Percentiles rank a stretch among this genome's conserved stretches.
Evolutionary conservation across 352 stramenopile genomes (phyloP).

Genomic region (Halophytophthora batemanensis): DNA sequence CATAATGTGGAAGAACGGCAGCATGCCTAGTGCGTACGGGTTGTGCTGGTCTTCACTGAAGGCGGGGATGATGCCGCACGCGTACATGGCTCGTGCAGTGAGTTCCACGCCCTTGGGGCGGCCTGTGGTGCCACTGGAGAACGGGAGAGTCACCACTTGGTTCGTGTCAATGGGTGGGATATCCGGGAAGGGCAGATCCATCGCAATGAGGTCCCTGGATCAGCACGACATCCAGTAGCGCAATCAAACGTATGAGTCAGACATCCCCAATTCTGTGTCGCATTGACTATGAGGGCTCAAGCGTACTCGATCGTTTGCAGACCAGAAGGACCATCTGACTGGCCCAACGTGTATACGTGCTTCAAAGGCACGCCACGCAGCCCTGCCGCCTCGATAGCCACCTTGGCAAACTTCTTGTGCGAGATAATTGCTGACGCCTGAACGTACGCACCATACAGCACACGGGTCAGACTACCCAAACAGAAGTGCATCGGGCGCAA

Average conservation of each 20-base stretch:
- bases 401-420: slow-evolving; percentile 34
- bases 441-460: background rate
- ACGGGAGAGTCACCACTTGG: slow-evolving; percentile 60
- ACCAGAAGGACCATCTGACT: slow-evolving; percentile 7
- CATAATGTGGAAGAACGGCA: slow-evolving; percentile 97
- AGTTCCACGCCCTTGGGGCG: slow-evolving; percentile 86
- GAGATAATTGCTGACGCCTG: slow-evolving; percentile 27
- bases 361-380: slow-evolving; percentile 12
- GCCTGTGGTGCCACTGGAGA: slow-evolving; percentile 92
- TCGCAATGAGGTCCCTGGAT: slow-evolving; percentile 14
- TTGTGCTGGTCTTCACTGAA: slow-evolving; percentile 40
- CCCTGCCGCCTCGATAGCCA: slow-evolving; percentile 27
- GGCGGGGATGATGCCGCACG: slow-evolving; percentile 51
- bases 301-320: slow-evolving; percentile 28
- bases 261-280: no score
- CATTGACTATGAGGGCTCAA: background rate
- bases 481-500: background rate
- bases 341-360: slow-evolving; percentile 24
- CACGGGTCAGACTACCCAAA: background rate
- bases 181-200: slow-evolving; percentile 15
- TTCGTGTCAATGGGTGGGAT: slow-evolving; percentile 13
- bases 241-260: no score
- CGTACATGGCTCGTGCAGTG: slow-evolving; percentile 75
- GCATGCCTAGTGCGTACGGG: slow-evolving; percentile 40
- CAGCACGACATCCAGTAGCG: no score